These are phyloP conservation scores for Sporothrix mexicana DNA, from an alignment of 2,329 filamentous ascomycete genomes.

Conservation along the genomic window DNA sequence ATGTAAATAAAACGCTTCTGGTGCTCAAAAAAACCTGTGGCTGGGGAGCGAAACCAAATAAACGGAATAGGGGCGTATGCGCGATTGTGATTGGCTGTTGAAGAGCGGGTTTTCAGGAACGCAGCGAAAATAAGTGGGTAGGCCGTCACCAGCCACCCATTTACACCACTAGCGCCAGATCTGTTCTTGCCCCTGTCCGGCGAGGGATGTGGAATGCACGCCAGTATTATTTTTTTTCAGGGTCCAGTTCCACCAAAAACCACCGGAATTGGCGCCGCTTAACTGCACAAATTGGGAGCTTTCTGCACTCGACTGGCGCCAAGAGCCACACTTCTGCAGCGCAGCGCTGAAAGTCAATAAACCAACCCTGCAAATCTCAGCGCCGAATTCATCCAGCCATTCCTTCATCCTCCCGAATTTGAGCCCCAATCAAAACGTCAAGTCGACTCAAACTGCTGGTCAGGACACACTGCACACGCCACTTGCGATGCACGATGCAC, in stretches of 20 bases:
- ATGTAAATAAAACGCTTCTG: conserved; percentile 27
- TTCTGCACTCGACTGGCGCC: background rate
- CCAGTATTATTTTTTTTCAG: background rate
- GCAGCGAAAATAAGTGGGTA: background rate
- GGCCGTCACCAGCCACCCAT: conserved; percentile 24
- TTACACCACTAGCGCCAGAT: background rate
- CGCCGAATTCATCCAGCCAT: conserved; percentile 8
- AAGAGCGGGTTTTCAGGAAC: conserved; percentile 25
- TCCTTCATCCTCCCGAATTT: background rate
- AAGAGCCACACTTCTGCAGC: background rate
- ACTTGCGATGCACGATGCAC: conserved; percentile 4
- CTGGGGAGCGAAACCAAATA: conserved; percentile 18
- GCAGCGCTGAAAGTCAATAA: conserved; percentile 8
- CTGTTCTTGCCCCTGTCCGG: background rate
- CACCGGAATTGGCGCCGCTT: background rate
- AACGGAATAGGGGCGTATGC: background rate
- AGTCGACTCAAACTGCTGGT: background rate
- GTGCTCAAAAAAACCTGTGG: conserved; percentile 25
- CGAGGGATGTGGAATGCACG: background rate
- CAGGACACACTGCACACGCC: conserved; percentile 4
- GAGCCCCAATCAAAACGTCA: background rate
- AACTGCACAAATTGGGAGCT: background rate
- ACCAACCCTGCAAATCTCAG: background rate
- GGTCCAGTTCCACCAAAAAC: background rate
- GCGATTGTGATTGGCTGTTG: conserved; percentile 27